Evolutionary conservation across 1,284 basidiomycete genomes (phyloP), one percentile per base, ranked within the genome.

Genomic region (Ceratobasidium sp.): DNA sequence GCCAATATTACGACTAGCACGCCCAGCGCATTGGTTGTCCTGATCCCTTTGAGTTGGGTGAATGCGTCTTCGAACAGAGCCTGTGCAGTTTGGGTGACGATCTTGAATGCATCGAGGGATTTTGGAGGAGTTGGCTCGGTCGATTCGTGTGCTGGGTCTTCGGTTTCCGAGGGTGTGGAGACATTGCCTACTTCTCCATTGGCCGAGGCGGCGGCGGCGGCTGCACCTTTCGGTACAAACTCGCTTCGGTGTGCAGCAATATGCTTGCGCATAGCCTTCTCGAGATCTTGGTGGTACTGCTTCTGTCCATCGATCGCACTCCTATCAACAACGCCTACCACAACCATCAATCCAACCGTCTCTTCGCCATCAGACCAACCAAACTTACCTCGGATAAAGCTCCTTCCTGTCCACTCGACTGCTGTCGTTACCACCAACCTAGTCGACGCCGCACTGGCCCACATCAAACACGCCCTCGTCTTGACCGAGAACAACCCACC

Each of bases 321-420:
- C 78, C 89, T 90, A 80, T 98, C 96, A 79, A 98, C 98, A 79
- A 99, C 93, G 71, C 94, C 94, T 96, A 79, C 64, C 48, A 48
- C 27, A 16, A 29, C 34, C 43, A 27, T 41, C 29, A 59, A 31
- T 37, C 66, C 16, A 14, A 71, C 73, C 61, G 43, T 24, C 8
- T 34, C 11, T 24, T 37, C 24, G 46, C 24, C 0, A 54, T 39
- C 16, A 13, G 29, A 62, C 14, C 1, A 41, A 2, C 2, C 24
- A 1, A 9, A 82, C 88, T 78, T 76, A 94, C 95, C 91, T 83
- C 94, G 96, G 82, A 99, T 94, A 84, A 98, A 98, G 82, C 94
- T 97, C 78, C 96, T 88, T 31, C 96, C 96, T 0, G 92, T 94
- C 96, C 97, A 99, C 76, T 98, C 96, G 3, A 98, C 94, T 78